A percentile compares a stretch with the other conserved stretches of the same genome.
Evolutionary conservation across 768 basidiomycete genomes (phyloP).

Genomic region (Tylopilus subfusipes): DNA sequence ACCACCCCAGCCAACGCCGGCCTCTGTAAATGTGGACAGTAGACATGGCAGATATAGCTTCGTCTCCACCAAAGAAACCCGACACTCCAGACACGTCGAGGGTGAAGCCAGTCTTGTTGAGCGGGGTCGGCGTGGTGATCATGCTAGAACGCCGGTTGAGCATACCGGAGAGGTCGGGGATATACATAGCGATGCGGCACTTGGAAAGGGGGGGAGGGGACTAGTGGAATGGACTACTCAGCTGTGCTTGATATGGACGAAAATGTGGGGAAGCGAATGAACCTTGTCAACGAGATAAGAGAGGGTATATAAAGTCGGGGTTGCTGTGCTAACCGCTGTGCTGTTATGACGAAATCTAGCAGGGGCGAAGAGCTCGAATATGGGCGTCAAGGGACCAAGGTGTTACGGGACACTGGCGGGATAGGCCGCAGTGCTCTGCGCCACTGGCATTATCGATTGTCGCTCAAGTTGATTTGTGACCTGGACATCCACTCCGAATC

Average conservation of each 20-base stretch:
- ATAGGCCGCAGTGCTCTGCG: too few species aligned
- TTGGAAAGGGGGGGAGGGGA: background rate
- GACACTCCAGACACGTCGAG: background rate
- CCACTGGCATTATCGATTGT: too few species aligned
- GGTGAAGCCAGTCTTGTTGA: background rate
- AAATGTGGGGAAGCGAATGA: too few species aligned
- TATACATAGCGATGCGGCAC: background rate
- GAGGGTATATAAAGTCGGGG: background rate
- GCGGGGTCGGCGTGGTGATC: background rate
- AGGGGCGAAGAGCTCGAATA: too few species aligned
- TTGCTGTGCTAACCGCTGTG: background rate
- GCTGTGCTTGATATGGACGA: background rate
- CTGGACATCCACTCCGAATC: too few species aligned
- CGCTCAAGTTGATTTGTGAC: background rate
- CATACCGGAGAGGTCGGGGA: background rate
- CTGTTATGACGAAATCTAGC: too few species aligned
- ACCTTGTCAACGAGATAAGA: background rate
- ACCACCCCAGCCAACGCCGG: too few species aligned
- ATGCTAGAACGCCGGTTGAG: background rate
- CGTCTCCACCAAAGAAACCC: too few species aligned
- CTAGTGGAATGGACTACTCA: background rate
- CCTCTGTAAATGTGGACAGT: too few species aligned
- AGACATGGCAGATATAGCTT: too few species aligned
- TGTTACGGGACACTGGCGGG: too few species aligned
- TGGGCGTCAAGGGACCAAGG: background rate